A percentile compares a stretch with the other conserved stretches of the same genome.
These are phyloP conservation scores for Russula earlei DNA, from an alignment of 768 basidiomycete species.

Conservation along the genomic window DNA sequence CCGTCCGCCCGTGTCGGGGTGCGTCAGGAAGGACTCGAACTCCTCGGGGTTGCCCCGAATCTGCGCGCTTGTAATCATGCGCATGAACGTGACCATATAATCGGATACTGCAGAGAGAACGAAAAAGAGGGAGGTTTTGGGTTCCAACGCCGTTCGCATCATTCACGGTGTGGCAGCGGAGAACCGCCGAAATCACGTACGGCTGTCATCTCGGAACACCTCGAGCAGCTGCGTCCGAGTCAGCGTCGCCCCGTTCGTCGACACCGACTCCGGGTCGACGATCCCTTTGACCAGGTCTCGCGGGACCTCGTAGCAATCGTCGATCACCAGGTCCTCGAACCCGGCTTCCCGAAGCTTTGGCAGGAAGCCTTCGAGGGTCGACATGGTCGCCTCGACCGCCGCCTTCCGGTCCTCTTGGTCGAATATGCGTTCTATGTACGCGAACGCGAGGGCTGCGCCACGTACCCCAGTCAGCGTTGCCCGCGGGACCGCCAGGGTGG, in stretches of 20 bases:
- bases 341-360: constrained; percentile 45
- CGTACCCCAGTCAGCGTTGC: no score
- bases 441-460: constrained; percentile 63
- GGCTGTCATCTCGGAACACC: constrained; percentile 38
- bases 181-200: not conserved
- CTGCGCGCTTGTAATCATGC: constrained; percentile 76
- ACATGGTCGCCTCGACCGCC: constrained; percentile 42
- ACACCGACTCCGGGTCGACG: constrained; percentile 24
- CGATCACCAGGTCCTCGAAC: constrained; percentile 60
- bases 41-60: constrained; percentile 54
- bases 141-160: no score
- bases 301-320: constrained; percentile 67
- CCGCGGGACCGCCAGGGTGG: no score
- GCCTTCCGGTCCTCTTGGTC: constrained; percentile 34
- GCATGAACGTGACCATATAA: constrained; percentile 69
- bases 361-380: constrained; percentile 41
- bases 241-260: constrained; percentile 25
- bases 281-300: constrained; percentile 40
- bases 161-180: no score
- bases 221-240: constrained; percentile 35
- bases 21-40: constrained; percentile 65
- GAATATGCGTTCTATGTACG: constrained; percentile 68
- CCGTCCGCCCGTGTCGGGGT: constrained; percentile 57
- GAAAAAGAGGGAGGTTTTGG: constrained; percentile 22
- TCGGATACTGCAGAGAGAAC: constrained; percentile 41